Conservation (phyloP, 2,329 filamentous ascomycete species). For the Niveomyces coronatus region DNA sequence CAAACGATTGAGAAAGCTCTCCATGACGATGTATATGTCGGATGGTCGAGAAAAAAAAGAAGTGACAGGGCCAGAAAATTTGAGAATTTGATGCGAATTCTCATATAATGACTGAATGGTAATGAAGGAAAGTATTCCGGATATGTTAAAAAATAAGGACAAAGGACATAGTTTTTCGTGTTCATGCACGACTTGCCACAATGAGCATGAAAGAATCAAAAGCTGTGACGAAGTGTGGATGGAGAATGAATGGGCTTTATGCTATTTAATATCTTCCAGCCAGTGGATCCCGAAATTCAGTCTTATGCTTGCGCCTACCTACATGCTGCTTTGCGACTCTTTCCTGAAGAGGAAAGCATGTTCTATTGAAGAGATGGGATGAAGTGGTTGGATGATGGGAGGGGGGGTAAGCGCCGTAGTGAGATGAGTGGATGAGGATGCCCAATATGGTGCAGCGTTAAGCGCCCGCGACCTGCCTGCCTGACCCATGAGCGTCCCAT, state of each 20-base stretch:
- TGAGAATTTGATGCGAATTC: no score
- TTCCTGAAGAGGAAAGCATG: no score
- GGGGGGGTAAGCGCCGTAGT: no score
- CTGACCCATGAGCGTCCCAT: neutral
- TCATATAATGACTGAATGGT: no score
- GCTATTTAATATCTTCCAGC: neutral
- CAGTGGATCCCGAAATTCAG: no score
- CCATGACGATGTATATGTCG: neutral
- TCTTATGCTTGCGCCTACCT: no score
- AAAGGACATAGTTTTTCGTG: slow-evolving; percentile 4
- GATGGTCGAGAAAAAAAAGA: neutral
- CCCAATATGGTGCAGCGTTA: slow-evolving; percentile 4
- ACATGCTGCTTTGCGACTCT: no score
- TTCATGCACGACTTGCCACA: neutral
- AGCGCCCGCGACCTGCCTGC: neutral
- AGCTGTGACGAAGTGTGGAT: no score
- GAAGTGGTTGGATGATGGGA: no score
- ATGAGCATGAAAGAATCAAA: slow-evolving; percentile 1
- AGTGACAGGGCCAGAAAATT: neutral
- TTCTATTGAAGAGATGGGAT: no score
- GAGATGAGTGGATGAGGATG: slow-evolving; percentile 5
- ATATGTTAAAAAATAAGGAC: slow-evolving; percentile 1
- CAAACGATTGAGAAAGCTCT: neutral
- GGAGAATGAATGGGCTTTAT: neutral
- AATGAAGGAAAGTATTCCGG: neutral